Base-by-base conservation (phyloP, 169 alveolate species). In the Eimeria necatrix region DNA sequence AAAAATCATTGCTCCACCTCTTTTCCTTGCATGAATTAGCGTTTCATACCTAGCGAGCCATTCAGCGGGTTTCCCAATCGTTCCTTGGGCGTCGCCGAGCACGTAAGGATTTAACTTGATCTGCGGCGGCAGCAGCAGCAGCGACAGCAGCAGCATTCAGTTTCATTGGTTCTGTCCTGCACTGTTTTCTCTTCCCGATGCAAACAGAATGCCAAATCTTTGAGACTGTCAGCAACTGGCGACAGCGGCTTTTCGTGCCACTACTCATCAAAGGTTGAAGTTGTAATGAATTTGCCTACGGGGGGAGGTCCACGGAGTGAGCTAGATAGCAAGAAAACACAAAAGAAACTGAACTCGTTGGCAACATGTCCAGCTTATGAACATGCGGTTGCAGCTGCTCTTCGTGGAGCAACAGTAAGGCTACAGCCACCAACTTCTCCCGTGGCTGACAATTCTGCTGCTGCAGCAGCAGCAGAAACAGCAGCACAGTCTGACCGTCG, bases 381-480 rank as follows among this genome's bases (percentile, higher is more conserved):
- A 10, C 4, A 61, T 41, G 86, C 86, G 8, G 86, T 49, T 8
- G 10, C 51, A n/a, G 61, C 86, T 74, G 86, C 26, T 4, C 53
- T 41, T 74, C 60, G 26, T 74, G 26, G 61, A 46, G 86, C 61
- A 74, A 32, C 59, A 41, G 53, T n/a, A 59, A 59, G 70, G 41
- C 78, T 12, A 0, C 48, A 24, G 78, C 78, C n/a, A 49, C 41
- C 78, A 68, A 48, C 41, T 24, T 41, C 64, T 56, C n/a, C 64
- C 18, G 64, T 16, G 18, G 64, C 0, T 12, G 64, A 1, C 10
- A 16, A 9, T 56, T 16, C 64, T 56, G 64, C 64, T 12, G 64
- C 64, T 12, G 64, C 64, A 12, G 64, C 78, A 68, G 78, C 49
- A 68, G 78, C 78, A n/a, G 12, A 41, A n/a, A 4, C 78, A 68